Evolutionary conservation across 2,329 filamentous ascomycete species (phyloP), one percentile per base, ranked within the genome.

Genomic region (Microcyclosporella mali): DNA sequence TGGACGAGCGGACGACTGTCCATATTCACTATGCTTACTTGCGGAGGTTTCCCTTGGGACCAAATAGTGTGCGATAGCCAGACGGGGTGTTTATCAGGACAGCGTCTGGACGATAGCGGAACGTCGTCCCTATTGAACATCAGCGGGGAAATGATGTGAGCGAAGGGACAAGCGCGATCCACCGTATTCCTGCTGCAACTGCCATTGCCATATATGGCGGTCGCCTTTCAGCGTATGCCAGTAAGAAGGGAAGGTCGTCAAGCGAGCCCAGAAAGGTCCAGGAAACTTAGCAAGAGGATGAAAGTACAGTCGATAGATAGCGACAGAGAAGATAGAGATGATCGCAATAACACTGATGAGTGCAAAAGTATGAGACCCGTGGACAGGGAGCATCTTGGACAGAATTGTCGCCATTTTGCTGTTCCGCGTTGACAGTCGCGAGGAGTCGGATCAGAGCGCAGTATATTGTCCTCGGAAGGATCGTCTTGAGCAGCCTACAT

Each of bases 51-150:
- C 51, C 51, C 30, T 50, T 51, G 18, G 36, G 37, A 6, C 51
- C 51, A 32, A 51, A 53, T 15, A 53, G 50, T 2, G 49, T 47
- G 17, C 45, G 43, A 18, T 45, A 51, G 2, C 40, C 49, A 2
- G 46, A 43, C 1, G 51, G 49, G 12, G 48, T 53, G 41, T 53
- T 53, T 32, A 51, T 45, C 8, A 53, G 19, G 14, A 53, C 43
- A 4, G 45, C 51, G 36, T 53, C 43, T 6, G 51, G 51, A 8
- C 48, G 46, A 28, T 53, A 53, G 15, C 51, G 46, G 38, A 53
- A 53, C 1, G 49, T 47, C 6, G 45, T 33, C 21, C 50, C 47
- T 53, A 30, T 6, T 11, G 3, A 17, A 16, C 21, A 9, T 25
- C 21, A 25, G 9, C 9, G 2, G 15, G 11, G 18, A 9, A 14